Evolutionary conservation across 2,329 filamentous ascomycete species (phyloP).

Genomic region (Neonectria sp.): DNA sequence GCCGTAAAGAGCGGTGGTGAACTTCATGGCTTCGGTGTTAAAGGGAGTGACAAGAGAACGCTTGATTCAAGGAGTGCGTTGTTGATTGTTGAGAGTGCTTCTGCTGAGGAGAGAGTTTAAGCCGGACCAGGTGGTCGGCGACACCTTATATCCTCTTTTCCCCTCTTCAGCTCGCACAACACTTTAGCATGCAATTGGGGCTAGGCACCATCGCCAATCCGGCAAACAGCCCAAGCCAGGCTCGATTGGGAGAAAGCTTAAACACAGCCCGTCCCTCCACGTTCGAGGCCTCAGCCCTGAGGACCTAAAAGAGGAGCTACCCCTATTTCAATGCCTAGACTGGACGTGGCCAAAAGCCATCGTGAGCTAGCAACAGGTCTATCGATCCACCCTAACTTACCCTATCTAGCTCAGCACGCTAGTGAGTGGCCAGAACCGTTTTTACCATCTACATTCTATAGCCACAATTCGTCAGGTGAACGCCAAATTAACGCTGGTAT

Average conservation of each 20-base stretch:
- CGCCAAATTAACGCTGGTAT: neutral
- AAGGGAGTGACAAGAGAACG: neutral
- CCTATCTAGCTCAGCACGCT: neutral
- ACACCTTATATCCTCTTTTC: slow-evolving; percentile 9
- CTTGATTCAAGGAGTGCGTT: neutral
- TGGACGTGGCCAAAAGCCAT: slow-evolving; percentile 2
- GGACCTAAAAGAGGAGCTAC: slow-evolving; percentile 2
- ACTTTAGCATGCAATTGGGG: neutral
- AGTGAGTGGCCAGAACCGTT: neutral
- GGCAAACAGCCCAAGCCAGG: slow-evolving; percentile 6
- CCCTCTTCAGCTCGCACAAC: neutral
- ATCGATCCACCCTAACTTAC: neutral
- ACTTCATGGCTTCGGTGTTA: slow-evolving; percentile 21
- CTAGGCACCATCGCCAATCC: neutral
- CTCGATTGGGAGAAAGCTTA: neutral
- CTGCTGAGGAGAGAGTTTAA: neutral
- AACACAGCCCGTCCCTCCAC: neutral
- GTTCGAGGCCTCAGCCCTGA: neutral
- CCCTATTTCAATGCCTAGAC: neutral
- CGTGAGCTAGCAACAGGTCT: slow-evolving; percentile 1
- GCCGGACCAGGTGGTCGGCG: neutral
- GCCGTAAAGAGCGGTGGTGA: slow-evolving; percentile 21
- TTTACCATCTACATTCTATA: neutral
- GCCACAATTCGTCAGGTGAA: neutral
- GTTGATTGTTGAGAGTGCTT: neutral